Conservation (phyloP, 805 yeast genomes). For the Wickerhamomyces bovis region DNA sequence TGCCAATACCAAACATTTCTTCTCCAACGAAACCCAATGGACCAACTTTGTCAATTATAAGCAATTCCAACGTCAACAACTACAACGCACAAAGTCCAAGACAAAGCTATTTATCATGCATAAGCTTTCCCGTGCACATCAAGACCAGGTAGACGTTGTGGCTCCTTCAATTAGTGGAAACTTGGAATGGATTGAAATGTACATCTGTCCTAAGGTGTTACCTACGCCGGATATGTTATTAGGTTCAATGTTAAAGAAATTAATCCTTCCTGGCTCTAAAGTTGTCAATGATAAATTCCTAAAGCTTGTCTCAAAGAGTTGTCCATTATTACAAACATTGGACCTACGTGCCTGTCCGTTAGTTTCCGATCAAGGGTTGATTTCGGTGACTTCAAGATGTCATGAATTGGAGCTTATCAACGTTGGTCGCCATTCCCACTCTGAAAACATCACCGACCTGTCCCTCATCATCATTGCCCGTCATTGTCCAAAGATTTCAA, state of each 20-base stretch:
- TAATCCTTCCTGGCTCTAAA: constrained; percentile 66
- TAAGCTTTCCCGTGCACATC: constrained; percentile 51
- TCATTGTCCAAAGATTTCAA: constrained; percentile 42
- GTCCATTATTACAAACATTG: constrained; percentile 55
- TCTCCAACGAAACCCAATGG: constrained; percentile 44
- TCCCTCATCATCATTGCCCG: constrained; percentile 53
- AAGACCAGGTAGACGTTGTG: constrained; percentile 46
- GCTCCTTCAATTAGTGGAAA: constrained; percentile 39
- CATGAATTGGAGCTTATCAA: constrained; percentile 53
- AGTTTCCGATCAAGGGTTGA: constrained; percentile 70
- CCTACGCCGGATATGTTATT: constrained; percentile 48
- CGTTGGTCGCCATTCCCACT: constrained; percentile 70
- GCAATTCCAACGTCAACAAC: constrained; percentile 3
- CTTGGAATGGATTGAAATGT: constrained; percentile 68
- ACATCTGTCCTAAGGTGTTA: constrained; percentile 68
- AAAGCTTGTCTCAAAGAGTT: constrained; percentile 40
- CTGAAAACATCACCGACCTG: constrained; percentile 63
- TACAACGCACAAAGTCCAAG: constrained; percentile 20
- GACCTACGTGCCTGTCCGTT: constrained; percentile 83
- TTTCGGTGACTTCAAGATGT: constrained; percentile 60
- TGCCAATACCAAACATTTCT: constrained; percentile 49
- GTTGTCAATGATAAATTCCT: constrained; percentile 56
- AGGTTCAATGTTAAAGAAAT: constrained; percentile 33
- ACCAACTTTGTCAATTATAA: constrained; percentile 27
- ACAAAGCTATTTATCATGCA: constrained; percentile 56